Evolutionary conservation across 768 basidiomycete genomes (phyloP).

Genomic region (Lactarius deliciosus): DNA sequence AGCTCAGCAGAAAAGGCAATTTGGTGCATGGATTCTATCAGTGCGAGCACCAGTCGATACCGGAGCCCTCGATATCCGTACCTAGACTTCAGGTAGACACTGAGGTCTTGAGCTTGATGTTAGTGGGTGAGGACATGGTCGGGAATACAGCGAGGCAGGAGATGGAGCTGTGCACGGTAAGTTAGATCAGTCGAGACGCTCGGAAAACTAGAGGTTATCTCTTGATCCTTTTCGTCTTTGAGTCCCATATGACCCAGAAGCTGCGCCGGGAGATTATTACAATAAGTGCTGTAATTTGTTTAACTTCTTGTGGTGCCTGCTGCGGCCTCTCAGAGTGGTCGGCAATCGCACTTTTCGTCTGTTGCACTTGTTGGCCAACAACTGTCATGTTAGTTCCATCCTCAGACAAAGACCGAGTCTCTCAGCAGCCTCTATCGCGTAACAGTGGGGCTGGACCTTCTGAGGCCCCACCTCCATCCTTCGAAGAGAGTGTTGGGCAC

Average conservation of each 20-base stretch:
- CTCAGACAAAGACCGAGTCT: conserved; percentile 2
- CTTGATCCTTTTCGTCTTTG: conserved; percentile 14
- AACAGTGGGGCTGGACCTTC: conserved; percentile 19
- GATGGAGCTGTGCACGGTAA: conserved; percentile 11
- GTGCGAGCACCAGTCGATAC: conserved; percentile 60
- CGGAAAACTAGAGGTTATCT: neutral
- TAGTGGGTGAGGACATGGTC: conserved; percentile 28
- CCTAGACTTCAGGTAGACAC: conserved; percentile 12
- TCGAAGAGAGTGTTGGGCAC: conserved; percentile 30
- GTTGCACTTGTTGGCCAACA: neutral
- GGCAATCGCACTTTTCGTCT: neutral
- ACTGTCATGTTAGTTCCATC: conserved; percentile 4
- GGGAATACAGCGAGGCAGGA: conserved; percentile 12
- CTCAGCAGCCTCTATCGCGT: conserved; percentile 6
- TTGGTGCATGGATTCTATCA: conserved; percentile 44
- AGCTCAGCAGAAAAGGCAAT: conserved; percentile 53
- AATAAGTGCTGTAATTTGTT: too few species aligned
- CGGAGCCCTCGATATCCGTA: conserved; percentile 33
- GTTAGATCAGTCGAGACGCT: neutral
- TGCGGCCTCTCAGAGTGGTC: too few species aligned
- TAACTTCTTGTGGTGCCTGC: neutral
- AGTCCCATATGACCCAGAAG: conserved; percentile 2
- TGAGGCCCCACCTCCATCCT: conserved; percentile 21
- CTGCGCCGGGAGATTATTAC: too few species aligned
- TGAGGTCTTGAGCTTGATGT: conserved; percentile 12